phyloP scores from a whole-genome alignment of 805 yeast species.

The Tetrapisispora arboricola region DNA sequence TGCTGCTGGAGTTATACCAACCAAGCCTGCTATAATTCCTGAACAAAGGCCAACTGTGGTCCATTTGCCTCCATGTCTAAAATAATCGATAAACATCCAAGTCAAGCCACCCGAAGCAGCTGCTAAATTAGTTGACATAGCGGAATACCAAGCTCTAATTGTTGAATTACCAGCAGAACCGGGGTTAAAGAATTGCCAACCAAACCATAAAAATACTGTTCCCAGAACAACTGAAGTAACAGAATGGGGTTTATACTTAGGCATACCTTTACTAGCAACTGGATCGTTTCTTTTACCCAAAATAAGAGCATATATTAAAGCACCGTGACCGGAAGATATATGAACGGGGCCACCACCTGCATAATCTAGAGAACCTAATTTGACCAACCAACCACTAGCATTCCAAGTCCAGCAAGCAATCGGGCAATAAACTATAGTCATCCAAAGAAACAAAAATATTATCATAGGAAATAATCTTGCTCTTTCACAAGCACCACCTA shows the following conservation, averaged over 20 bases:
- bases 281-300: constrained; percentile 87
- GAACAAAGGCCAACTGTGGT: constrained; percentile 90
- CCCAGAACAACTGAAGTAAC: constrained; percentile 87
- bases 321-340: constrained; percentile 88
- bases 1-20: constrained; percentile 94
- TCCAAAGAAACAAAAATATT: constrained; percentile 88
- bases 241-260: constrained; percentile 89
- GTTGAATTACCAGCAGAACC: constrained; percentile 93
- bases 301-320: constrained; percentile 82
- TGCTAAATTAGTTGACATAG: constrained; percentile 86
- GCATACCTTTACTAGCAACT: constrained; percentile 54
- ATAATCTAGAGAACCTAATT: constrained; percentile 81
- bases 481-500: constrained; percentile 97
- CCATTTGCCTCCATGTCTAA: constrained; percentile 81
- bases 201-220: constrained; percentile 92
- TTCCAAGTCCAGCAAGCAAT: constrained; percentile 98
- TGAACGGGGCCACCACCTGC: constrained; percentile 99
- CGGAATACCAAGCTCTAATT: constrained; percentile 90
- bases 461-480: constrained; percentile 95
- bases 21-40: constrained; percentile 89
- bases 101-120: constrained; percentile 89
- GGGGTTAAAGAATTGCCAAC: constrained; percentile 94
- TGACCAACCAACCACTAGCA: constrained; percentile 77
- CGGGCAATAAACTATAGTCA: constrained; percentile 92
- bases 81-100: constrained; percentile 87